A percentile compares a stretch with the other conserved stretches of the same genome.
Conservation (phyloP, 75 land plant species). For the Pseudotsuga menziesii region DNA sequence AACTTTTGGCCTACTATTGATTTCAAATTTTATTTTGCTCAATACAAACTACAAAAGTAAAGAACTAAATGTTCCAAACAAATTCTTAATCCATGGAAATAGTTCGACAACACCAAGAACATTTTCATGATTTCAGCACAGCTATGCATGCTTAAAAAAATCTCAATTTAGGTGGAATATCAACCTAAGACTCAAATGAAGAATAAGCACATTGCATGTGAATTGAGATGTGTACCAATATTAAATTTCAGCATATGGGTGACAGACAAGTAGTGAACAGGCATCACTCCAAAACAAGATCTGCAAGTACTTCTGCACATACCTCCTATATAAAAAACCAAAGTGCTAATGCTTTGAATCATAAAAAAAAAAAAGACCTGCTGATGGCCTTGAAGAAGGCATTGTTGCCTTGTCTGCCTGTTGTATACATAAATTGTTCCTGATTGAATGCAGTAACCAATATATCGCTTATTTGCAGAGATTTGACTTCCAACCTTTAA, state of each 20-base stretch:
- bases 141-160: neutral
- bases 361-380: conserved; percentile 9
- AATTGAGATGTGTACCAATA: neutral
- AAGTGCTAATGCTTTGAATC: neutral
- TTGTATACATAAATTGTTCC: conserved; percentile 15
- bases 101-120: neutral
- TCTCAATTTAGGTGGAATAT: neutral
- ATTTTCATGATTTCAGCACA: neutral
- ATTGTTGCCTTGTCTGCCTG: conserved; percentile 10
- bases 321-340: neutral
- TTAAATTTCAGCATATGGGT: neutral
- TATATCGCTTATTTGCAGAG: conserved; percentile 14
- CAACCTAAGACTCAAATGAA: neutral
- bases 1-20: neutral
- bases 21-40: neutral
- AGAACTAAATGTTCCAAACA: neutral
- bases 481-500: conserved; percentile 19
- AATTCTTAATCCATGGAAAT: neutral
- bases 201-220: neutral
- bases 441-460: conserved; percentile 17
- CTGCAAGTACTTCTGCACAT: neutral
- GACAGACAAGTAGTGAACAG: neutral
- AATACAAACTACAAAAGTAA: neutral
- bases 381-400: conserved; percentile 17
- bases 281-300: neutral